These are phyloP conservation scores for Penicillium sp. DNA, from an alignment of 2,329 filamentous ascomycete species.

Conservation along the genomic window DNA sequence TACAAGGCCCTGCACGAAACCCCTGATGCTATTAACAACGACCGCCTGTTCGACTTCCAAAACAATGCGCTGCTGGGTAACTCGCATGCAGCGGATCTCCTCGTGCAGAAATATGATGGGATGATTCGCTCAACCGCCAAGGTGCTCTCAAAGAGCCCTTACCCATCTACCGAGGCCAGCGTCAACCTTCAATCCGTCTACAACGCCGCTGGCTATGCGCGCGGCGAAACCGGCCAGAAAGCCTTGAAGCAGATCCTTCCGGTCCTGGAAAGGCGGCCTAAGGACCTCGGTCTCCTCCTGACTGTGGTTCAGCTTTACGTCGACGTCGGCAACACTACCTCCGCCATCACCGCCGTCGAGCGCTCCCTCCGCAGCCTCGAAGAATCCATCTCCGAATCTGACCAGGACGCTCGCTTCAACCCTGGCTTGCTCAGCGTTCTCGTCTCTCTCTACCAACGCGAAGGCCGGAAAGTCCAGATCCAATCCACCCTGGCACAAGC, in stretches of 20 bases:
- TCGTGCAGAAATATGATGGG: slow-evolving; percentile 59
- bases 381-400: slow-evolving; percentile 52
- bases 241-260: slow-evolving; percentile 68
- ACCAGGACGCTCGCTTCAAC: slow-evolving; percentile 71
- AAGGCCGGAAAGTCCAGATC: slow-evolving; percentile 70
- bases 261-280: slow-evolving; percentile 69
- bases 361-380: slow-evolving; percentile 72
- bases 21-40: slow-evolving; percentile 46
- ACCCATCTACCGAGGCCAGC: slow-evolving; percentile 50
- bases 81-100: slow-evolving; percentile 56
- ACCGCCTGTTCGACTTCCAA: slow-evolving; percentile 60
- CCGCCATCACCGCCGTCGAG: slow-evolving; percentile 73
- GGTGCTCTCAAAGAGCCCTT: slow-evolving; percentile 47
- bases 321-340: slow-evolving; percentile 65
- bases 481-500: slow-evolving; percentile 74
- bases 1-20: slow-evolving; percentile 56
- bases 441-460: slow-evolving; percentile 73
- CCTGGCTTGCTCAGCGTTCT: slow-evolving; percentile 80
- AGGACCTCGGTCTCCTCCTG: slow-evolving; percentile 75
- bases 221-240: slow-evolving; percentile 59
- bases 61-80: slow-evolving; percentile 54
- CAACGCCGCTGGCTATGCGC: slow-evolving; percentile 71
- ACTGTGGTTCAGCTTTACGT: slow-evolving; percentile 81
- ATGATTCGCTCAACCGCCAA: slow-evolving; percentile 56
- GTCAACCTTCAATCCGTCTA: slow-evolving; percentile 60